These are phyloP conservation scores for Exophiala phaeomuriformis DNA, from an alignment of 2,329 filamentous ascomycete species.

Conservation along the genomic window DNA sequence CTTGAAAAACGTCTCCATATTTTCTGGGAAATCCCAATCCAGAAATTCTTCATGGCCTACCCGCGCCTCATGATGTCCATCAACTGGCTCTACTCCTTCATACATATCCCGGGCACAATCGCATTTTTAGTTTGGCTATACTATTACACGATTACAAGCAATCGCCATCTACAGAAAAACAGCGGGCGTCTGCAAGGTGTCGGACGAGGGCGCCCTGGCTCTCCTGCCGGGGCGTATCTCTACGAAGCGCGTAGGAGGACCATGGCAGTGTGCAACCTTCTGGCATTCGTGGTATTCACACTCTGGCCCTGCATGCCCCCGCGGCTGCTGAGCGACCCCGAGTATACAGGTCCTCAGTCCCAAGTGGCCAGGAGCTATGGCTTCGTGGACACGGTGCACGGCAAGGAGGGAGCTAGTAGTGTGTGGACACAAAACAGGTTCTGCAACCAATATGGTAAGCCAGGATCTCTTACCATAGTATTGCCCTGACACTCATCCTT, in stretches of 20 bases:
- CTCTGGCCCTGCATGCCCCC: constrained; percentile 57
- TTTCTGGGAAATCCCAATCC: constrained; percentile 58
- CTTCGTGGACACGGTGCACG: constrained; percentile 55
- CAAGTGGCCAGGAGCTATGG: constrained; percentile 53
- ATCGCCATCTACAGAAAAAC: constrained; percentile 40
- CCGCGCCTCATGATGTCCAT: constrained; percentile 58
- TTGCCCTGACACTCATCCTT: not conserved
- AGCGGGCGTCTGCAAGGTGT: constrained; percentile 31
- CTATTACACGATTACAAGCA: constrained; percentile 61
- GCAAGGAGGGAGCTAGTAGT: constrained; percentile 53
- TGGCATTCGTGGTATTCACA: constrained; percentile 54
- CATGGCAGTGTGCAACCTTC: constrained; percentile 52
- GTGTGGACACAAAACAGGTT: constrained; percentile 67
- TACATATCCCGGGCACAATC: constrained; percentile 70
- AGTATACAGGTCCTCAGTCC: constrained; percentile 50
- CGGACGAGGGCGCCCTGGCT: constrained; percentile 32
- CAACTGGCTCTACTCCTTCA: constrained; percentile 67
- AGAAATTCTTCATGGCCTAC: constrained; percentile 50
- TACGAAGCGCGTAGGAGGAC: constrained; percentile 51
- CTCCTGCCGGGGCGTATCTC: constrained; percentile 44
- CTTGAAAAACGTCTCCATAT: constrained; percentile 59
- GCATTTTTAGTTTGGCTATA: constrained; percentile 61
- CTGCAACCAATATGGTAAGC: constrained; percentile 63
- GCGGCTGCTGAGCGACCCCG: constrained; percentile 47
- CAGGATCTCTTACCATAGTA: not conserved